Base-by-base conservation (phyloP, 2,329 filamentous ascomycete genomes). In the Ceratocystis lukuohia region DNA sequence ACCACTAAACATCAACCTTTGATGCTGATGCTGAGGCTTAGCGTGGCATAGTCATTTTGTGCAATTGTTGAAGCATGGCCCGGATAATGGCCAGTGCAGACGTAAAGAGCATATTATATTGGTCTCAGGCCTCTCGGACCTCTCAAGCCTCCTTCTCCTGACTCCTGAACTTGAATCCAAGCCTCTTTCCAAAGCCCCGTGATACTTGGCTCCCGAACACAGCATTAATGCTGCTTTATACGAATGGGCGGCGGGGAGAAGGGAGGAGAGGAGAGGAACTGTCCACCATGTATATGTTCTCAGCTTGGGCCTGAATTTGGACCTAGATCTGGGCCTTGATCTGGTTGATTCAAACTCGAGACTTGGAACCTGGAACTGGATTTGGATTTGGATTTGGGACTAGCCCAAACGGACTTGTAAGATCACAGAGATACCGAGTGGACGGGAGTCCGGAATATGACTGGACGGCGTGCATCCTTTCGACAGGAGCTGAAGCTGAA, bases 141-240 rank as follows among this genome's bases (percentile, higher is more conserved):
- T 57, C 53, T 57, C 53, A 57, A 57, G 53, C 53, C 53, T 37
- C 53, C 53, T 57, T 57, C 53, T 57, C 53, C 53, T 57, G 53
- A 57, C 53, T 57, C 53, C 53, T 57, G 25, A 57, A 57, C 10
- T 57, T 7, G 53, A 15, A 57, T 57, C 53, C 53, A 57, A 57
- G 53, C 53, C 53, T 57, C 53, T 12, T 57, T 37, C 10, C 33
- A 37, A 30, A 28, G 20, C 22, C 53, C 53, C 53, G 53, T 57
- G 53, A 57, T 57, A 30, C 30, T 28, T 57, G 25, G 53, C 10
- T 57, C 53, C 2, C 30, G 7, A 50, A 20, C 46, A 50, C 46
- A 20, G 46, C 15, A 50, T 50, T 25, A 10, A 50, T 50, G 46
- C 20, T 50, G 20, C 15, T 50, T 50, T n/a, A 50, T 50, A 25